Conservation (phyloP, 495 filamentous ascomycete genomes). For the Echria macrotheca region DNA sequence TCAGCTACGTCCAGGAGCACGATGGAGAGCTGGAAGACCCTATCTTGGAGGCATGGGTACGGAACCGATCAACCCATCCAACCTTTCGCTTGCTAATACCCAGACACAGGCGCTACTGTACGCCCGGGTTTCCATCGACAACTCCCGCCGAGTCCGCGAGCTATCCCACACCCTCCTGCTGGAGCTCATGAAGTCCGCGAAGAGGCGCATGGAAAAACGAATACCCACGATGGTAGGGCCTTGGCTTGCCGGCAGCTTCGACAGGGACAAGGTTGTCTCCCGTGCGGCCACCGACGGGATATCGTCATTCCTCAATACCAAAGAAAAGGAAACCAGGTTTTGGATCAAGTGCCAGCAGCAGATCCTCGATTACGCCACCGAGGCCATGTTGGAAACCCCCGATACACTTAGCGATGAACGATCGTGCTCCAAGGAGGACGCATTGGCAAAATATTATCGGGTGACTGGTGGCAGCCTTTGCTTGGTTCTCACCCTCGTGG, state of each 20-base stretch:
- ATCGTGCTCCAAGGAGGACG: conserved; percentile 75
- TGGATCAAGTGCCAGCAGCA: conserved; percentile 70
- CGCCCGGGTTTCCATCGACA: conserved; percentile 82
- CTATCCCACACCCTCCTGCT: conserved; percentile 72
- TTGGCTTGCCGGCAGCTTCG: conserved; percentile 85
- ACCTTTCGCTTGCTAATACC: too few relatives aligned
- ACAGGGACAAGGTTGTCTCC: conserved; percentile 69
- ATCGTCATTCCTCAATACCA: conserved; percentile 63
- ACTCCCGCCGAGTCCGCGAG: conserved; percentile 79
- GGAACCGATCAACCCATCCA: too few relatives aligned
- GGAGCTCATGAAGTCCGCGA: conserved; percentile 61
- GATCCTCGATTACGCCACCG: conserved; percentile 73
- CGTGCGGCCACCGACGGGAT: conserved; percentile 72
- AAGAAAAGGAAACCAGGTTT: conserved; percentile 68
- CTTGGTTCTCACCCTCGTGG: conserved; percentile 50
- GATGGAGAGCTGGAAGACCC: conserved; percentile 63
- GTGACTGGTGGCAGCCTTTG: conserved; percentile 64
- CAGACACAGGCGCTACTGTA: conserved; percentile 77
- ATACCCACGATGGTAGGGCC: conserved; percentile 71
- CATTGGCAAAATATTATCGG: conserved; percentile 73
- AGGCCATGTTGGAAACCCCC: conserved; percentile 72
- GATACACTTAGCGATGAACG: conserved; percentile 84
- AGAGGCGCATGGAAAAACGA: conserved; percentile 73
- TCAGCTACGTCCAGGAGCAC: conserved; percentile 51
- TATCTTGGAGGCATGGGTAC: conserved; percentile 79